These are phyloP conservation scores for Pythium aquatile DNA, from an alignment of 352 stramenopile genomes.

Conservation along the genomic window DNA sequence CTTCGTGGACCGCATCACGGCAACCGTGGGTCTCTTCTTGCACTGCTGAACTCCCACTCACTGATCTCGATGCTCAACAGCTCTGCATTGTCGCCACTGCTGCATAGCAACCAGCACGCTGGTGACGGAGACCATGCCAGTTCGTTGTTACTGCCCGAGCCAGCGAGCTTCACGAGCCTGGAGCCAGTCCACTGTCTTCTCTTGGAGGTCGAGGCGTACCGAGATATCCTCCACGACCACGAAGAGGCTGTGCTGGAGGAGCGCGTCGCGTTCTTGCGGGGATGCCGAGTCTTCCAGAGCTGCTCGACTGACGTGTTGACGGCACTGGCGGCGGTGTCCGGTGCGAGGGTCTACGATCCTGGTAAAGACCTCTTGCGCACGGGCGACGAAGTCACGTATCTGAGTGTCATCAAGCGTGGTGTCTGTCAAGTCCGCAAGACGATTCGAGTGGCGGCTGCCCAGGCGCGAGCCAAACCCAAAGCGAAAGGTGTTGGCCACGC, in stretches of 20 bases:
- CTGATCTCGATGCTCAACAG: constrained; percentile 13
- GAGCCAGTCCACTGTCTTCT: constrained; percentile 57
- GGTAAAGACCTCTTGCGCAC: constrained; percentile 46
- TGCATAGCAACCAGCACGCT: background rate
- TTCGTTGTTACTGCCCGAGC: constrained; percentile 28
- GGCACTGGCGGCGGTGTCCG: constrained; percentile 44
- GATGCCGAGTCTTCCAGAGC: constrained; percentile 63
- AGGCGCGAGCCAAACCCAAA: constrained; percentile 3
- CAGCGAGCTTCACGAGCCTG: constrained; percentile 48
- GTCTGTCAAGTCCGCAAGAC: constrained; percentile 71
- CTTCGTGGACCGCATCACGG: background rate
- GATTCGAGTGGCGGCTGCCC: constrained; percentile 30
- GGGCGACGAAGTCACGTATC: constrained; percentile 61
- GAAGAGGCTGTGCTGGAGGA: constrained; percentile 48
- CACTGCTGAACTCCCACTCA: constrained; percentile 14
- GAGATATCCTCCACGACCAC: constrained; percentile 47
- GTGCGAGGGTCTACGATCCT: constrained; percentile 53
- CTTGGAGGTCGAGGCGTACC: constrained; percentile 46
- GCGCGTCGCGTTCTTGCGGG: constrained; percentile 48
- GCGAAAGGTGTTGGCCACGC: background rate
- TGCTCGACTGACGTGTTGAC: constrained; percentile 52
- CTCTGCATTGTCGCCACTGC: background rate
- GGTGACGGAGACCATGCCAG: background rate
- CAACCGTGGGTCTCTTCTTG: constrained; percentile 14
- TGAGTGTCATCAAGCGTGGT: constrained; percentile 64